These are phyloP conservation scores for Alternaria tenuissima DNA, from an alignment of 2,329 filamentous ascomycete genomes.

Conservation along the genomic window DNA sequence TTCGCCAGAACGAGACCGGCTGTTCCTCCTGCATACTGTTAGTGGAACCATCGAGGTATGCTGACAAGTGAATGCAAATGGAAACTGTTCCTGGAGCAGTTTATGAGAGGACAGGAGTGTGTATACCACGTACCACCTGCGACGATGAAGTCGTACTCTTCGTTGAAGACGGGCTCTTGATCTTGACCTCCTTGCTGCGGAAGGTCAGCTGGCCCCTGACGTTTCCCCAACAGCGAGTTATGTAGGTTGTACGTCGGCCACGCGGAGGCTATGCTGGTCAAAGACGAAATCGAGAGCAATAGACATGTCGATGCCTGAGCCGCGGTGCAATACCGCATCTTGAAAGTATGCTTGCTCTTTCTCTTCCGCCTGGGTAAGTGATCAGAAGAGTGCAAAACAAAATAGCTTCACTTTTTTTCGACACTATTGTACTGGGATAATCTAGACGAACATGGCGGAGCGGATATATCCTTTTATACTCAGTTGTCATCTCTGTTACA, in stretches of 20 bases:
- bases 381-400: not conserved
- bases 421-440: not conserved
- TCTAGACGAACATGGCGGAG: not conserved
- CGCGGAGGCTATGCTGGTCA: conserved; percentile 16
- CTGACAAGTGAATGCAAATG: not conserved
- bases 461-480: conserved; percentile 8
- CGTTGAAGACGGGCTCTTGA: conserved; percentile 19
- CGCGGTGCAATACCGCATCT: conserved; percentile 15
- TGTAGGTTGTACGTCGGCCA: conserved; percentile 27
- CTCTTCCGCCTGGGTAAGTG: not conserved
- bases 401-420: not conserved
- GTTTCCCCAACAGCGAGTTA: conserved; percentile 22
- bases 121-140: conserved; percentile 23
- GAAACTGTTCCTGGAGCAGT: no score
- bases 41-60: not conserved
- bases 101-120: no score
- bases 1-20: conserved; percentile 39
- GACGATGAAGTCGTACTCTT: conserved; percentile 32
- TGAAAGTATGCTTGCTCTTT: not conserved
- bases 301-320: conserved; percentile 10
- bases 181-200: conserved; percentile 13
- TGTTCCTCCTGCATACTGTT: conserved; percentile 26
- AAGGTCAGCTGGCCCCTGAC: conserved; percentile 17
- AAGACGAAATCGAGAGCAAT: conserved; percentile 15
- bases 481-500: not conserved